Base-by-base conservation (phyloP, 257 asterid genomes). In the Nemophila menziesii region DNA sequence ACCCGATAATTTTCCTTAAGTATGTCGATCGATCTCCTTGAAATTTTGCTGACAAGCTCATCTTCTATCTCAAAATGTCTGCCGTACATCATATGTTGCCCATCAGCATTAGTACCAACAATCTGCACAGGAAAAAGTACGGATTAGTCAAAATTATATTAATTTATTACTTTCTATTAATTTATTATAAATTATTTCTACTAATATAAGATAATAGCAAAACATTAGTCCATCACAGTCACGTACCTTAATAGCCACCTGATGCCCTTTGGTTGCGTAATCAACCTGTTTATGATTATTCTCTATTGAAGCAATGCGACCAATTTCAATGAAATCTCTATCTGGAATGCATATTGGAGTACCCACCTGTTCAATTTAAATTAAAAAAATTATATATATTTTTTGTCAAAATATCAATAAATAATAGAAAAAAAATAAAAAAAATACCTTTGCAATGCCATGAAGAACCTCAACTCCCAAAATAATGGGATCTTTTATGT, bases 401-500 rank as follows among this genome's bases (percentile, higher is more conserved):
- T n/a, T n/a, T n/a, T n/a, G n/a, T n/a, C n/a, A n/a, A n/a, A n/a
- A n/a, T n/a, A n/a, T n/a, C n/a, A n/a, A n/a, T n/a, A n/a, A n/a
- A 15, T 3, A 9, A 51, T 22, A 15, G 37, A 38, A 48, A 13
- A 39, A 29, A 57, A 46, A 48, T 41, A 52, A 18, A 17, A 43
- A 22, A 42, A 34, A 44, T 79, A 85, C 96, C 99, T 73, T 85
- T 36, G 61, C 72, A 59, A 61, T 65, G 72, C 94, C 99, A 49
- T 81, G 92, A 38, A 81, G 57, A 60, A 90, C 77, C 51, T 90
- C 93, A 48, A 79, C 99, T 15, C 96, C 99, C 74, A 85, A 62
- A 54, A 90, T 82, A 62, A 90, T 90, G 57, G 99, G 99, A 58
- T 90, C 92, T 77, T 90, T 90, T 82, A 77, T 90, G 60, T 85